Conservation (phyloP, 805 yeast genomes). For the Spathaspora passalidarum region DNA sequence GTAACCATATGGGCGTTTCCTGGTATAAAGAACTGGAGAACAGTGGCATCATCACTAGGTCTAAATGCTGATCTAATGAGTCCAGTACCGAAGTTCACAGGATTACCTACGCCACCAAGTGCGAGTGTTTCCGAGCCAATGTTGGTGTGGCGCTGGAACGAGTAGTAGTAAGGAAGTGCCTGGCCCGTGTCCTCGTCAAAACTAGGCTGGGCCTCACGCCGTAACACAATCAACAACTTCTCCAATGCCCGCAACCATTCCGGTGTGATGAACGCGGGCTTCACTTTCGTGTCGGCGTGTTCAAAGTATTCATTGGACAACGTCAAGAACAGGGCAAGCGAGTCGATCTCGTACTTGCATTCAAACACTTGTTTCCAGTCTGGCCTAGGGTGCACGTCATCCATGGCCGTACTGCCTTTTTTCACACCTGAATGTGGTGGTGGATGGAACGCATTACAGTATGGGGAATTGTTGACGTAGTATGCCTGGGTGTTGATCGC, state of each 20-base stretch:
- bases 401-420: constrained; percentile 52
- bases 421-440: constrained; percentile 54
- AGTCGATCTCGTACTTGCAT: constrained; percentile 87
- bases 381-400: constrained; percentile 66
- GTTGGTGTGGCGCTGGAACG: constrained; percentile 71
- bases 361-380: constrained; percentile 76
- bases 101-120: constrained; percentile 78
- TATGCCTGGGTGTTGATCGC: constrained; percentile 79
- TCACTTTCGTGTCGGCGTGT: constrained; percentile 40
- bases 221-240: constrained; percentile 48
- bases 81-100: constrained; percentile 69
- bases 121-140: constrained; percentile 81
- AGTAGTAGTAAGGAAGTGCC: constrained; percentile 50
- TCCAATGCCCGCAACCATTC: constrained; percentile 61
- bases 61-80: constrained; percentile 79
- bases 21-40: constrained; percentile 78
- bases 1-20: constrained; percentile 76
- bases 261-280: constrained; percentile 43
- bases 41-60: constrained; percentile 85
- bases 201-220: constrained; percentile 61
- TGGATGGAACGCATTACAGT: constrained; percentile 91
- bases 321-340: constrained; percentile 77
- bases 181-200: constrained; percentile 50
- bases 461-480: constrained; percentile 62
- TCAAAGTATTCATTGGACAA: constrained; percentile 68